Evolutionary conservation across 2,329 filamentous ascomycete species (phyloP).

Genomic region (Emericellopsis cladophorae): DNA sequence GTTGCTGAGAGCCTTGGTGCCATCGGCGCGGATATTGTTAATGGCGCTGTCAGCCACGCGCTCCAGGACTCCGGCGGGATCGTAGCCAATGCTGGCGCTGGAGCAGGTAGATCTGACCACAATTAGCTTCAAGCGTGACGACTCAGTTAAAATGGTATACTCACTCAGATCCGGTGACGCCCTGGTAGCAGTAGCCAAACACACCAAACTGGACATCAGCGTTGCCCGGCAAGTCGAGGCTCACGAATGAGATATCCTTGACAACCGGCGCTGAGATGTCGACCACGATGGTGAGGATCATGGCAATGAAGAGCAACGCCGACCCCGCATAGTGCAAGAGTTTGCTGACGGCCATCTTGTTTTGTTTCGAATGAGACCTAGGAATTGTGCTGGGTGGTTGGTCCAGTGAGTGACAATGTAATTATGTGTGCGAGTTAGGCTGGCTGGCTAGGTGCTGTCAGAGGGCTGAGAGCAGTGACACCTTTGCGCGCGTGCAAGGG

Average conservation of each 20-base stretch:
- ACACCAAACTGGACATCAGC: conserved; percentile 40
- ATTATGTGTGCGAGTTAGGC: not conserved
- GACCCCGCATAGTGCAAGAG: conserved; percentile 45
- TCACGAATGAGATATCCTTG: conserved; percentile 37
- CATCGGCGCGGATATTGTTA: conserved; percentile 26
- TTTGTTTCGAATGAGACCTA: not conserved
- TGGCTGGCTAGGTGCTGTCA: not conserved
- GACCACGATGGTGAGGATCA: conserved; percentile 43
- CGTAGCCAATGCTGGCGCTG: conserved; percentile 38
- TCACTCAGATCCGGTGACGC: not conserved
- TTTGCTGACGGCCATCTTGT: conserved; percentile 32
- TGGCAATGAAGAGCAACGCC: conserved; percentile 40
- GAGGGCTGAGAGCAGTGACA: not conserved
- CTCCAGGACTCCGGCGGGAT: conserved; percentile 32
- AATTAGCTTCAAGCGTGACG: no score
- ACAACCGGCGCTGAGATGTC: conserved; percentile 47
- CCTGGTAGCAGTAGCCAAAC: conserved; percentile 42
- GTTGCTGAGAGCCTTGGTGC: conserved; percentile 36
- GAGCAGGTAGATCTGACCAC: conserved; percentile 19
- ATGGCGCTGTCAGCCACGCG: conserved; percentile 23
- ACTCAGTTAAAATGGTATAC: not conserved
- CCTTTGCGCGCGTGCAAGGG: not conserved
- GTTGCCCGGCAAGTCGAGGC: conserved; percentile 30
- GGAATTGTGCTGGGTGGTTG: not conserved
- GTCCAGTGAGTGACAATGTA: no score